Evolutionary conservation across 106 monocot species (phyloP), one percentile per base, ranked within the genome.

Genomic region (Xerophyta viscosa): DNA sequence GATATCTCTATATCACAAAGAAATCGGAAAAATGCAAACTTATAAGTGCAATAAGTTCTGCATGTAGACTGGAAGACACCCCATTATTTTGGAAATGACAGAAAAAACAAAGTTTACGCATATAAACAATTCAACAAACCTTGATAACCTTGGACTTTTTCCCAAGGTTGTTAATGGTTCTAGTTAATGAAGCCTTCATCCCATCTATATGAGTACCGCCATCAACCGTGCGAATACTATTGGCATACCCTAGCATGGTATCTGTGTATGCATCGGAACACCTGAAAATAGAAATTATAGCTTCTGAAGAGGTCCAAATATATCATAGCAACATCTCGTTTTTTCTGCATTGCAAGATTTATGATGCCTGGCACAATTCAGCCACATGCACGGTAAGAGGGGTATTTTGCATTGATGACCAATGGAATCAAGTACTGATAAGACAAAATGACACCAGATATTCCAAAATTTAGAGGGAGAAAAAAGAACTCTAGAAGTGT

Each of bases 191-290:
- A 66, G 89, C 82, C 52, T 90, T 98, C 82, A 86, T 68, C 29
- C 89, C 96, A 56, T 98, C 96, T 50, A 98, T 89, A 71, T 98
- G 96, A 19, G 96, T 86, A 29, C 96, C 96, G 31, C 96, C 96
- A 74, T 98, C 96, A 66, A 98, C 62, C 12, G 89, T 98, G 2
- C 89, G 96, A 21, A 98, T 90, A 58, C 89, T 98, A 63, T 98
- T 98, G 22, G 89, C 96, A 77, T 98, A 98, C 61, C 96, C 96
- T 29, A 98, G 74, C 82, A 98, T 66, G 37, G 79, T 98, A 68
- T 98, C 96, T 10, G 85, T 50, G 55, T 86, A 98, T 57, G 96
- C 81, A 82, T 98, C 96, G 60, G 66, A 58, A 61, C 82, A 98
- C 96, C 96, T 98, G 63, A 66, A 60, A 75, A 31, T 2, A 39